Base-by-base conservation (phyloP, 345 rosid species). In the Salix exigua region DNA sequence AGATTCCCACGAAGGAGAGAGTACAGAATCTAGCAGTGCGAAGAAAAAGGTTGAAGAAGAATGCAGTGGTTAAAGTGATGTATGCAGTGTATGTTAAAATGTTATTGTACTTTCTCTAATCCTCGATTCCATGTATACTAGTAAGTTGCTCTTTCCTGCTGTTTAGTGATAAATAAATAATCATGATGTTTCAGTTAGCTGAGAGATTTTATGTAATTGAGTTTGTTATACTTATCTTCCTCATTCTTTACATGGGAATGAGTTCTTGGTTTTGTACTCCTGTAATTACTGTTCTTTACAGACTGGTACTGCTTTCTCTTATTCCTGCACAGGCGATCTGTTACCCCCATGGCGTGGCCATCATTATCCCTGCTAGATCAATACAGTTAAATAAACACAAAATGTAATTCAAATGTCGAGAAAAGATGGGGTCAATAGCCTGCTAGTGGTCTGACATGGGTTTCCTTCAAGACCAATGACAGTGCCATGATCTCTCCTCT, bases 401-500 rank as follows among this genome's bases (percentile, higher is more conserved):
- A 35, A 35, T 35, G 37, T 5, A 35, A 35, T 5, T 35, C 37
- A 35, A 35, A 1, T 35, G 37, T 35, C 6, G 37, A 35, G 7
- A 35, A 35, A 35, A 35, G 37, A 33, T 33, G 35, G 35, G 35
- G 35, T 33, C 35, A 33, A 33, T 5, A 33, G 35, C 35, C 35
- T 33, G 35, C 35, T 33, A 33, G 35, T 33, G 35, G 35, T 33
- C 35, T 33, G 35, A 33, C 1, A 33, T 90, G 91, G 88, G 68
- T 91, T 17, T 48, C 89, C 7, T 90, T 95, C 85, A 89, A 85
- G 85, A 95, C 97, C 48, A 86, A 86, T 60, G 90, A 81, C 70
- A 80, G 83, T 18, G 90, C 93, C 35, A 79, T 79, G 82, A 66
- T 76, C 38, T 82, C 72, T 75, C 81, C 87, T 0, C 73, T 92